Conservation (phyloP, 805 yeast species). For the Teunomyces gatunensis region DNA sequence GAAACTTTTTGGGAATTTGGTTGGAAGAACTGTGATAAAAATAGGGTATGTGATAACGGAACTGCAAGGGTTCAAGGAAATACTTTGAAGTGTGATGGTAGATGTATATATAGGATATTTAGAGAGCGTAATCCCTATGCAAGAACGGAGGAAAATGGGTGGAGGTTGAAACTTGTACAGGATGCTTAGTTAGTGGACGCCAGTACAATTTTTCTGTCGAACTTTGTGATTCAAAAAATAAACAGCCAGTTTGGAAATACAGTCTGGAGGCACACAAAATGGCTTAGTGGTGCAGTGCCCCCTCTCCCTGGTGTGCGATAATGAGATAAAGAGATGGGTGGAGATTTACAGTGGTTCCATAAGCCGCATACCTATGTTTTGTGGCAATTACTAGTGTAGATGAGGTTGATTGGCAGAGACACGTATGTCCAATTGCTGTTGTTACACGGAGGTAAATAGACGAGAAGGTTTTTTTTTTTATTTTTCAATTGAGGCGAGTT, state of each 20-base stretch:
- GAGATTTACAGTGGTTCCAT: no score
- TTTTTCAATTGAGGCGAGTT: neutral
- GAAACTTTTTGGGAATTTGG: neutral
- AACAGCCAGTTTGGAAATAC: neutral
- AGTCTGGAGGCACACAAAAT: neutral
- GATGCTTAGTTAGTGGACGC: neutral
- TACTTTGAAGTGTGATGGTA: neutral
- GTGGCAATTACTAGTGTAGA: no score
- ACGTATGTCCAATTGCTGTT: neutral
- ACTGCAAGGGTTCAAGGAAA: neutral
- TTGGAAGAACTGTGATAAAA: neutral
- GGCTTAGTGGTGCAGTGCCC: neutral
- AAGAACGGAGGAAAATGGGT: neutral
- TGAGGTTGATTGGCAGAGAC: neutral
- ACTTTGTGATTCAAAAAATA: constrained; percentile 4
- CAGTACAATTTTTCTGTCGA: constrained; percentile 4
- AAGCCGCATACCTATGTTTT: no score
- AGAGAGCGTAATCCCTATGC: neutral
- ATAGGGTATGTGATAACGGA: neutral
- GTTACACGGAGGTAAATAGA: constrained; percentile 1
- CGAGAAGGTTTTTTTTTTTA: neutral
- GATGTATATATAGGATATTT: neutral
- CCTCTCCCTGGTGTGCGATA: neutral
- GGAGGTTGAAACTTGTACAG: neutral
- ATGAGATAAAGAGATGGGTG: no score